Percentiles rank a stretch among this genome's conserved stretches.
Conservation (phyloP, 805 yeast genomes). For the Myxozyma neotropica region DNA sequence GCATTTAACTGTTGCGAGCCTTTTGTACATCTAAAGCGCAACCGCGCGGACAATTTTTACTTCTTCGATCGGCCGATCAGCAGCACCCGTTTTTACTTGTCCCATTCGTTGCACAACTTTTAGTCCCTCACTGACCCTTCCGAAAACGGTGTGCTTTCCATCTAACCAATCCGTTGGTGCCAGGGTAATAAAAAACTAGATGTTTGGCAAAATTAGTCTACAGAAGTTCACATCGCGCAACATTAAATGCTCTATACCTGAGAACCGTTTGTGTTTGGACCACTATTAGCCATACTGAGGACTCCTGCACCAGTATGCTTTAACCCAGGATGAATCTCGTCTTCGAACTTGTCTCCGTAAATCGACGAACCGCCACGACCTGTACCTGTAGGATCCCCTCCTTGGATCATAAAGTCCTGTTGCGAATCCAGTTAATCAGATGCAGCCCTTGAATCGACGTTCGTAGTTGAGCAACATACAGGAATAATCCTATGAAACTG, state of each 20-base stretch:
- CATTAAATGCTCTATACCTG: conserved; percentile 26
- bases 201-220: neutral
- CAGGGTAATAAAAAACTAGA: conserved; percentile 85
- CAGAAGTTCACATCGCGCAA: neutral
- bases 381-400: conserved; percentile 44
- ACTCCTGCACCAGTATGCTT: conserved; percentile 80
- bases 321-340: conserved; percentile 45
- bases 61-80: conserved; percentile 50
- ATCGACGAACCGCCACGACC: conserved; percentile 42
- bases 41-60: conserved; percentile 46
- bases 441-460: neutral
- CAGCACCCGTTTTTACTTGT: conserved; percentile 50
- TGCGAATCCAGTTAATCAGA: neutral
- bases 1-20: neutral
- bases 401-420: conserved; percentile 44
- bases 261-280: conserved; percentile 90
- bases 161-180: conserved; percentile 72
- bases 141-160: conserved; percentile 78
- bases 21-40: conserved; percentile 2
- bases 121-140: conserved; percentile 52
- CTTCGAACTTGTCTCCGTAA: conserved; percentile 38
- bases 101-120: conserved; percentile 61
- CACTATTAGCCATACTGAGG: conserved; percentile 89
- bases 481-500: conserved; percentile 39
- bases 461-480: conserved; percentile 4